phyloP scores from a whole-genome alignment of 139 green algal genomes.

The Microglena sp. region DNA sequence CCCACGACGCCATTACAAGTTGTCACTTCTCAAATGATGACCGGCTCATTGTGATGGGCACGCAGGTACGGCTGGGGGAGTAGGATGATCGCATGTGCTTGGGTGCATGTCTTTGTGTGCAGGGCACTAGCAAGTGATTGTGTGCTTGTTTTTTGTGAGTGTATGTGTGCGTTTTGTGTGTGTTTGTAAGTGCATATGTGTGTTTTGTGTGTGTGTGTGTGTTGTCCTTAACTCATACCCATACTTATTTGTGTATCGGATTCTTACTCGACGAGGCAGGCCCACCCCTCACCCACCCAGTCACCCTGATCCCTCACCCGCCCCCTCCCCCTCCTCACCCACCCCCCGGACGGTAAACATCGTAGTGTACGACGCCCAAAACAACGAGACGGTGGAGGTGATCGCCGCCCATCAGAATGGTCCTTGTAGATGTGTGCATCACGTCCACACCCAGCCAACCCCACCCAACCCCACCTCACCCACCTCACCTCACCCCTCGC shows the following conservation, averaged over 20 bases:
- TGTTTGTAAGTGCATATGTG: too few species aligned
- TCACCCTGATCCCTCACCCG: not conserved
- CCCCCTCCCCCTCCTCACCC: not conserved
- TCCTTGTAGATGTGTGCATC: constrained; percentile 20
- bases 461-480: too few species aligned
- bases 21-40: constrained; percentile 32
- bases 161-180: not conserved
- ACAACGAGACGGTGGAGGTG: constrained; percentile 28
- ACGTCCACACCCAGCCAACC: too few species aligned
- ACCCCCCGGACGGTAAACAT: too few species aligned
- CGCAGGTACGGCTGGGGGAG: constrained; percentile 18
- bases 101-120: constrained; percentile 4
- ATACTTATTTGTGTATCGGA: too few species aligned
- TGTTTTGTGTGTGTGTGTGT: too few species aligned
- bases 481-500: too few species aligned
- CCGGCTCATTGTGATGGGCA: constrained; percentile 30
- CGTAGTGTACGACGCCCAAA: constrained; percentile 27
- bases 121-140: not conserved
- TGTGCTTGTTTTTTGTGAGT: not conserved
- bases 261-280: too few species aligned
- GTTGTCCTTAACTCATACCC: too few species aligned
- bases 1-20: constrained; percentile 39
- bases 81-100: too few species aligned
- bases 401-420: constrained; percentile 31
- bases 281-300: too few species aligned